Evolutionary conservation across 1,284 basidiomycete genomes (phyloP), one percentile per base, ranked within the genome.

Genomic region (Boletus hoseneyae): DNA sequence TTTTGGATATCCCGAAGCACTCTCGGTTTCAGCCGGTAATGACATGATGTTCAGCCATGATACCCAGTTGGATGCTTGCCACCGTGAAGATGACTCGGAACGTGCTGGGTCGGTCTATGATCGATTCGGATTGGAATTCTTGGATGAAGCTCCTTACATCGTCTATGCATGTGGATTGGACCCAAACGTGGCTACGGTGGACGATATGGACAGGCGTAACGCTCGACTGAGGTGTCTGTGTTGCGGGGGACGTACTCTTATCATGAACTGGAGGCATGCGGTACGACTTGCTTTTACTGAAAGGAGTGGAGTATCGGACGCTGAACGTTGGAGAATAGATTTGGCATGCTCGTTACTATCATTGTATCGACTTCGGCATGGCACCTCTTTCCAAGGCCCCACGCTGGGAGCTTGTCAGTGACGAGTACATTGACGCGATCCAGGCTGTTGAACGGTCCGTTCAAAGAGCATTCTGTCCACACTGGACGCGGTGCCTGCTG

Each of bases 181-280:
- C 12, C 29, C 29, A 13, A 30, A 30, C 6, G 29, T 30, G 29
- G 29, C 29, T 30, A 30, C 29, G 29, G 29, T 30, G 29, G 29
- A 30, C 29, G 29, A 53, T 15, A 62, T 63, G 52, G 47, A 65
- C 40, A 23, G 9, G 6, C 54, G 60, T 1, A 52, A 61, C 38
- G 57, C 62, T 25, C 59, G 60, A 30, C 16, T 61, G 16, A 48
- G 2, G 18, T 60, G 58, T 34, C 33, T 54, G 3, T 30, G 11
- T 33, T 59, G 57, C 16, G 30, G 10, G 6, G 41, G 45, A 23
- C 23, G n/a, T 8, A n/a, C 33, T 18, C 45, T 47, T 7, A n/a
- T 54, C 11, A 50, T 58, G 58, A 42, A 43, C n/a, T 59, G 58
- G 58, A 47, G 39, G 30, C 40, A 49, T 18, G 58, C 58, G 32